Conservation (phyloP, 345 rosid species). For the Cardamine occulta region DNA sequence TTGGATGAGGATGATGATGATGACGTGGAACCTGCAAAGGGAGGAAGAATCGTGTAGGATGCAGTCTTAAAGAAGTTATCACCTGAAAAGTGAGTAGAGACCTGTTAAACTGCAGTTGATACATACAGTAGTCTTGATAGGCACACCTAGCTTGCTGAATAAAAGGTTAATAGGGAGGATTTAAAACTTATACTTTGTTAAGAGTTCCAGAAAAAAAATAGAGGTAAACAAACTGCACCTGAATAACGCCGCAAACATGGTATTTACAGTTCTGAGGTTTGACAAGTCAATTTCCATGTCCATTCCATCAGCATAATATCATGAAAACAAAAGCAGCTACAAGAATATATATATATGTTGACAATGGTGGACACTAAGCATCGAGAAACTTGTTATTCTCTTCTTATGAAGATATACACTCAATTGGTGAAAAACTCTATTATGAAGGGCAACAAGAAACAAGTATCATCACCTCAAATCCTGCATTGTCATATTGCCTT, state of each 20-base stretch:
- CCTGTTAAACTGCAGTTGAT: too few relatives aligned
- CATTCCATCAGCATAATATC: conserved; percentile 66
- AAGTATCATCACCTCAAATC: conserved; percentile 78
- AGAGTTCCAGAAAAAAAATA: too few relatives aligned
- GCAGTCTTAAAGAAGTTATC: too few relatives aligned
- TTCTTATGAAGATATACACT: neutral
- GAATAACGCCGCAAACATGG: conserved; percentile 98
- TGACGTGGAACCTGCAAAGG: too few relatives aligned
- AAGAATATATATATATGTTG: neutral
- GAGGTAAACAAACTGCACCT: conserved; percentile 52
- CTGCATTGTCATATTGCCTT: conserved; percentile 94
- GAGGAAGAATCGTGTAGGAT: too few relatives aligned
- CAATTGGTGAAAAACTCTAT: neutral
- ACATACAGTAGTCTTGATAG: too few relatives aligned
- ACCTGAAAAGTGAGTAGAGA: too few relatives aligned
- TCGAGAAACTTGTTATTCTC: neutral
- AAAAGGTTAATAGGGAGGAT: conserved; percentile 1
- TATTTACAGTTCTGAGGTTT: conserved; percentile 94
- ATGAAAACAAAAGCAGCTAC: conserved; percentile 14
- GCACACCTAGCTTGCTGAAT: conserved; percentile 96
- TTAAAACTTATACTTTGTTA: too few relatives aligned
- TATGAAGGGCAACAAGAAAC: neutral
- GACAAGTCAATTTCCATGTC: conserved; percentile 99
- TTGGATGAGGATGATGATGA: too few relatives aligned
- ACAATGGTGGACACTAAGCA: neutral